Percentiles rank a stretch among this genome's conserved stretches.
phyloP scores from a whole-genome alignment of 305 asterid species.

The Fraxinus dipetala region DNA sequence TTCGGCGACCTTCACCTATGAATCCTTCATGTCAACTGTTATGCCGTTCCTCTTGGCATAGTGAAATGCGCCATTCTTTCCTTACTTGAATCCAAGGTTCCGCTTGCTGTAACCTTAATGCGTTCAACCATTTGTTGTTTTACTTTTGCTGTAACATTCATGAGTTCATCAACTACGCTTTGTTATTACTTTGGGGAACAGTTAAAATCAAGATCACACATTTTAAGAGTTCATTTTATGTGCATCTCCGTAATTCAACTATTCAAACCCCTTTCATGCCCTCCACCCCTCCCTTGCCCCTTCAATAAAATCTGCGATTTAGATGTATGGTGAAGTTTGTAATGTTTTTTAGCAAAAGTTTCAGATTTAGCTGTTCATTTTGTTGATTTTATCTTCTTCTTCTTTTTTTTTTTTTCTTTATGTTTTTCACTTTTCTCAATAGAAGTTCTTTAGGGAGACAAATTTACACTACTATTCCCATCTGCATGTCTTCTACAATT shows the following conservation, averaged over 20 bases:
- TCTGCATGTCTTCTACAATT: background rate
- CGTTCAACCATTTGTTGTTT: background rate
- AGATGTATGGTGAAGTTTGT: background rate
- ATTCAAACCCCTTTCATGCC: background rate
- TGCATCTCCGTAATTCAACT: background rate
- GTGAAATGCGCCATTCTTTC: background rate
- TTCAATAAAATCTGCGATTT: background rate
- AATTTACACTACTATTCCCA: background rate
- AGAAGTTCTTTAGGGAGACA: background rate
- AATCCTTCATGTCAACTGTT: constrained; percentile 80
- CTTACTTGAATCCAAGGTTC: background rate
- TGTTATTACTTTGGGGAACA: background rate
- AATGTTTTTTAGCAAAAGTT: background rate
- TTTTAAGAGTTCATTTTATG: background rate
- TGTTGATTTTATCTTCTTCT: background rate
- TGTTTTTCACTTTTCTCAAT: background rate
- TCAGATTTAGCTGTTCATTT: background rate
- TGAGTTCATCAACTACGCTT: background rate
- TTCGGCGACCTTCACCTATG: constrained; percentile 78
- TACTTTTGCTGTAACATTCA: background rate
- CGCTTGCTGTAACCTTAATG: background rate
- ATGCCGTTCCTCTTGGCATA: constrained; percentile 85
- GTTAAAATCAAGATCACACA: background rate
- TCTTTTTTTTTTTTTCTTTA: background rate
- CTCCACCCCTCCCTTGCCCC: background rate